These are phyloP conservation scores for Aspergillus quadrilineatus DNA, from an alignment of 2,329 filamentous ascomycete species.

Conservation along the genomic window DNA sequence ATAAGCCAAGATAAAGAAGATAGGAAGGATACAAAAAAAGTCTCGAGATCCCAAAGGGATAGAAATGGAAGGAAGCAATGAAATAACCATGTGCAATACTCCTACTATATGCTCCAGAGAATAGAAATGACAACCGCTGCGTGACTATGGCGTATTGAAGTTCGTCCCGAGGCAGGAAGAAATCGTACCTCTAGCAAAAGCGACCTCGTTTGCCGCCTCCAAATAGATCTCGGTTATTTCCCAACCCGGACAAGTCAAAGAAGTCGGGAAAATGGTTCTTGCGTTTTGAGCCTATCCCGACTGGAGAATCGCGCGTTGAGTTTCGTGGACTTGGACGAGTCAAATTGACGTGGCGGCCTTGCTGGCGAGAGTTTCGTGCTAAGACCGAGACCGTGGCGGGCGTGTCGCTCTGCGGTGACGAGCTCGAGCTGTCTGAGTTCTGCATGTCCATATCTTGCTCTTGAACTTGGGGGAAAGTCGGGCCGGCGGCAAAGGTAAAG, in stretches of 20 bases:
- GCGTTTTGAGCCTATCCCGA: constrained; percentile 48
- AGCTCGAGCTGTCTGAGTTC: constrained; percentile 34
- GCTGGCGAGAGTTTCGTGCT: constrained; percentile 42
- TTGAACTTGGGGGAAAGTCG: constrained; percentile 36
- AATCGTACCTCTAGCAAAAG: constrained; percentile 39
- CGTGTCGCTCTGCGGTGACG: constrained; percentile 32
- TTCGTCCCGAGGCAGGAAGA: constrained; percentile 37
- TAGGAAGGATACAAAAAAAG: constrained; percentile 6
- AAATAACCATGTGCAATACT: constrained; percentile 31
- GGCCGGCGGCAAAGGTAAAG: constrained; percentile 47
- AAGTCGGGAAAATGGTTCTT: constrained; percentile 50
- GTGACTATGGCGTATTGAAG: constrained; percentile 34
- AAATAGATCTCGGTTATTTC: constrained; percentile 42
- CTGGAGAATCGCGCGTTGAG: constrained; percentile 39
- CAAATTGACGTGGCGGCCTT: constrained; percentile 40
- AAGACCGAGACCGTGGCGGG: constrained; percentile 46
- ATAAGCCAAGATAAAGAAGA: constrained; percentile 19
- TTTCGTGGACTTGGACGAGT: constrained; percentile 38
- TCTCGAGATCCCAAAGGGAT: constrained; percentile 1
- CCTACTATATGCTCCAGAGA: constrained; percentile 34
- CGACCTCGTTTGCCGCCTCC: constrained; percentile 51
- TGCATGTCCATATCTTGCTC: constrained; percentile 47
- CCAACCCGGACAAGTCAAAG: constrained; percentile 50
- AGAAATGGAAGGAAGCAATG: constrained; percentile 21
- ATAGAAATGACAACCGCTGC: constrained; percentile 29